A percentile compares a stretch with the other conserved stretches of the same genome.
phyloP scores from a whole-genome alignment of 192 early-diverging fungal genomes.

The Backusella psychrophila region DNA sequence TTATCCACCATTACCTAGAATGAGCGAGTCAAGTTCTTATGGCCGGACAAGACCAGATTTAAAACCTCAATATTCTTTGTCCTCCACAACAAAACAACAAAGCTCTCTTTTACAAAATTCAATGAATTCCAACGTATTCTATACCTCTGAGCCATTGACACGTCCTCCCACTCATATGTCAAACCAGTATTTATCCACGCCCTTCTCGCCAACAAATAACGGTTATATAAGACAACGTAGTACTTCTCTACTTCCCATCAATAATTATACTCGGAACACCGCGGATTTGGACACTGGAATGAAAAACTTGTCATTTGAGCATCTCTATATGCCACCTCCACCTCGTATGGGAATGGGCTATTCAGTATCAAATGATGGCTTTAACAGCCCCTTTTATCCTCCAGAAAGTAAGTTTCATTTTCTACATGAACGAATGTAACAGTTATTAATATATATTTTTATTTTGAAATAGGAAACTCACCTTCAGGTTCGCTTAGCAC shows the following conservation, averaged over 20 bases:
- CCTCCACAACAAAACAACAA: neutral
- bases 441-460: neutral
- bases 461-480: neutral
- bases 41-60: neutral
- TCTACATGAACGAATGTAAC: neutral
- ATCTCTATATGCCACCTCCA: neutral
- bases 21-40: neutral
- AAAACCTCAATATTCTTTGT: neutral
- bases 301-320: constrained; percentile 8
- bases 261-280: neutral
- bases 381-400: neutral
- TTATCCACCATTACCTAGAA: neutral
- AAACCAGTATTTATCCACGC: neutral
- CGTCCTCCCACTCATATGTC: neutral
- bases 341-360: neutral
- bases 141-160: neutral
- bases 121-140: neutral
- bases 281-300: neutral
- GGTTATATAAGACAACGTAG: constrained; percentile 16
- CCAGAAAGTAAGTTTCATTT: constrained; percentile 12
- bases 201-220: neutral
- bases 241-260: constrained; percentile 4
- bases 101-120: neutral
- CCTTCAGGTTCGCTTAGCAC: constrained; percentile 11
- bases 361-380: neutral